Evolutionary conservation across 768 basidiomycete species (phyloP).

Genomic region (Infundibulicybe gibba): DNA sequence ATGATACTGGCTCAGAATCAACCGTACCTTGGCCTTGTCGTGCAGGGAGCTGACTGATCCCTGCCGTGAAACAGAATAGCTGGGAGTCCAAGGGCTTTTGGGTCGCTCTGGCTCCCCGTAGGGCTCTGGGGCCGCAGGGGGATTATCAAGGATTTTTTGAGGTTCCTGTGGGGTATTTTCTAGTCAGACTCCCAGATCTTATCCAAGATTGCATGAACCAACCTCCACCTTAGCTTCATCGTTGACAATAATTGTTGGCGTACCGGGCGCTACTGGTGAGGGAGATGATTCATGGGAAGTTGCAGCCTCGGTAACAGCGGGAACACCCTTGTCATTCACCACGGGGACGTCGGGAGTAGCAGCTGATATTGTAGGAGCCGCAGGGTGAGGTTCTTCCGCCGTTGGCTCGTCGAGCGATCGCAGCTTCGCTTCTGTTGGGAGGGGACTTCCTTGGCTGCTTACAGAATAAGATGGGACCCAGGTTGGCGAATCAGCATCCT

Average conservation of each 20-base stretch:
- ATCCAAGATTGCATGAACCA: no score
- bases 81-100: constrained; percentile 12
- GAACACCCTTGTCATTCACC: no score
- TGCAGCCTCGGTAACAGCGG: no score
- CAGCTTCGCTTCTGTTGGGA: constrained; percentile 8
- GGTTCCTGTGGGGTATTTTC: not conserved
- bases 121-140: not conserved
- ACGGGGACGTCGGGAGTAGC: no score
- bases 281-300: no score
- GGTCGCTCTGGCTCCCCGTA: constrained; percentile 3
- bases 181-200: no score
- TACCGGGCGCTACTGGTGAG: no score
- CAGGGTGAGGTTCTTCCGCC: not conserved
- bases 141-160: not conserved
- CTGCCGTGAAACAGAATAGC: constrained; percentile 13
- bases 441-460: constrained; percentile 24
- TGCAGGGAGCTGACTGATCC: constrained; percentile 4
- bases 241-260: no score
- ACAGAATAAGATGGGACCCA: constrained; percentile 34
- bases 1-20: no score
- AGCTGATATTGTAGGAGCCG: not conserved
- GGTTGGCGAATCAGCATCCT: constrained; percentile 21
- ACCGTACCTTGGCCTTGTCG: not conserved
- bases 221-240: no score
- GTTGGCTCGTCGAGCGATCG: constrained; percentile 4